phyloP scores from a whole-genome alignment of 2,329 filamentous ascomycete species.

The Fusarium compactum region DNA sequence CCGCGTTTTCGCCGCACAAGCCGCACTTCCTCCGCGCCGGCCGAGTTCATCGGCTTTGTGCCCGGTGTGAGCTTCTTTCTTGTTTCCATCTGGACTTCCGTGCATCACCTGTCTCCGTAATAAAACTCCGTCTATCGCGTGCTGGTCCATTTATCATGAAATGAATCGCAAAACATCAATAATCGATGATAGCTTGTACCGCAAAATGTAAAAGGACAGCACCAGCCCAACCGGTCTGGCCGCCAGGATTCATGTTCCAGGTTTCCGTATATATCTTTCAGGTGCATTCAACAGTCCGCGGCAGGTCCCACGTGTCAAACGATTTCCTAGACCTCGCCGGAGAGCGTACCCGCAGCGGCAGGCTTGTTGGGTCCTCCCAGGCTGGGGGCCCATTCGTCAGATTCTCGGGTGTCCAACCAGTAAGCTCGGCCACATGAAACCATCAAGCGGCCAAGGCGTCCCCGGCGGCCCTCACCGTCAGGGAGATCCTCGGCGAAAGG shows the following conservation, averaged over 20 bases:
- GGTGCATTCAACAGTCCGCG: constrained; percentile 8
- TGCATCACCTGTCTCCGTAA: constrained; percentile 7
- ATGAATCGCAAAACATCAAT: constrained; percentile 22
- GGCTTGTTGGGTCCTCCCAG: constrained; percentile 69
- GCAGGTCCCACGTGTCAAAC: constrained; percentile 16
- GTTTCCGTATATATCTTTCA: constrained; percentile 7
- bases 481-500: constrained; percentile 77
- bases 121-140: constrained; percentile 38
- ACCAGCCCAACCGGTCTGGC: constrained; percentile 19
- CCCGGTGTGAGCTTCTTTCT: constrained; percentile 32
- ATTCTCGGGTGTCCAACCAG: constrained; percentile 79
- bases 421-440: constrained; percentile 79
- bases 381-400: constrained; percentile 76
- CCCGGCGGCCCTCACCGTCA: constrained; percentile 84
- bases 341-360: constrained; percentile 55
- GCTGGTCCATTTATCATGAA: constrained; percentile 19
- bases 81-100: constrained; percentile 16
- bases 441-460: constrained; percentile 83
- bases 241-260: constrained; percentile 13
- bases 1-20: constrained; percentile 46
- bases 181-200: constrained; percentile 15
- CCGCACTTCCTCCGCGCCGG: constrained; percentile 40
- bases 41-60: constrained; percentile 35
- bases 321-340: constrained; percentile 49
- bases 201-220: constrained; percentile 12